Conservation (phyloP, 75 land plant species). For the Adiantum capillusveneris region DNA sequence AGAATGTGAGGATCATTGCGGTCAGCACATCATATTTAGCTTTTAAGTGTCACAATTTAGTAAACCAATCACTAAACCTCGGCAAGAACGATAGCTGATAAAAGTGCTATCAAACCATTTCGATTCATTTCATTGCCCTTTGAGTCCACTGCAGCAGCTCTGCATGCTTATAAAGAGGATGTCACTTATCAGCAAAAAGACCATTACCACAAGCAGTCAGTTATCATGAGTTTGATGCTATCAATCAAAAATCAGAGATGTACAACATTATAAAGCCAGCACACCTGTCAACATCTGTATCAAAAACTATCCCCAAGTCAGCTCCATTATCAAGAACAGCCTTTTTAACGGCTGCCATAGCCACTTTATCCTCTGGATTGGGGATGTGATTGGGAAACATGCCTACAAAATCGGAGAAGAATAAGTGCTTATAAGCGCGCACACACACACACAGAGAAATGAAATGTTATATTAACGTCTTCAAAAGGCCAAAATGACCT, state of each 20-base stretch:
- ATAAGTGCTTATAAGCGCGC: no score
- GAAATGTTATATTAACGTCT: no score
- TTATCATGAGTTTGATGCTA: neutral
- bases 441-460: no score
- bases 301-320: conserved; percentile 94
- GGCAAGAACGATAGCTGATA: conserved; percentile 90
- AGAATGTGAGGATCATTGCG: neutral
- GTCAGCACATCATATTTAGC: no score
- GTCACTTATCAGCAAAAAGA: conserved; percentile 5
- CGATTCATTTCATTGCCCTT: conserved; percentile 79
- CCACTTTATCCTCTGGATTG: conserved; percentile 89
- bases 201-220: neutral
- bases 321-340: conserved; percentile 84
- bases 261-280: neutral
- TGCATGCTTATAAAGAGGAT: conserved; percentile 10
- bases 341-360: conserved; percentile 83
- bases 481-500: no score
- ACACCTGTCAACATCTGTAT: conserved; percentile 97
- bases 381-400: conserved; percentile 98
- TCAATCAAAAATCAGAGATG: no score
- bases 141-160: conserved; percentile 96
- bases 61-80: conserved; percentile 65
- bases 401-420: no score
- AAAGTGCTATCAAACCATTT: conserved; percentile 82
- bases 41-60: no score